Base-by-base conservation (phyloP, 2,329 filamentous ascomycete species). In the Cladosporium sphaerospermum region DNA sequence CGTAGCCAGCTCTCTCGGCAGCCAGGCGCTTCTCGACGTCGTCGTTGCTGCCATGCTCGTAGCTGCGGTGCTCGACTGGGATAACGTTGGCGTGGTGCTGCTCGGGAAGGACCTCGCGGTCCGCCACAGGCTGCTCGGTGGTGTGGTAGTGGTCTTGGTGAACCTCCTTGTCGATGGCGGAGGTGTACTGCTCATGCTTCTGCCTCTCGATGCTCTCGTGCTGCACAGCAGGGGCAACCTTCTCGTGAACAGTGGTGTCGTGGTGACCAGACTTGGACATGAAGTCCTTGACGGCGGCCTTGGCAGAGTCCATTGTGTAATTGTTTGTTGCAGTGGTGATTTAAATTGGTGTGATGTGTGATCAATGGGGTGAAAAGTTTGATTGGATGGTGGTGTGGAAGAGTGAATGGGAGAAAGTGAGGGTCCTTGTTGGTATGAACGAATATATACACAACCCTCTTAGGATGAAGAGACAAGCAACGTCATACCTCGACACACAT, bases 131-230 rank as follows among this genome's bases (percentile, higher is more conserved):
- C 69, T 88, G 85, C 1, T 88, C 72, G 0, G 81, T 82, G 44
- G 82, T 85, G 67, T 88, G 83, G 66, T 86, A 82, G 61, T 88
- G 85, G 55, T 88, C 81, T 65, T 87, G 84, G 64, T 88, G 84
- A 3, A 87, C 73, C 61, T 88, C 85, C 59, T 79, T 80, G 64
- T 88, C 82, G 23, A 88, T 68, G 6, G 82, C 84, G 1, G 80
- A 60, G 50, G 32, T 56, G 39, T 61, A 53, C n/a, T 83, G 70
- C 63, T 88, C 82, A 52, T 86, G 83, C 39, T 77, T 68, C n/a
- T 79, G 76, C 41, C 78, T 79, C 55, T 74, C 78, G 42, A 87
- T 67, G 1, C 75, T 74, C 69, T 88, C 83, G 14, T 85, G 75
- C 4, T 76, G 75, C 2, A 87, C 77, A 10, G 80, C 78, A 0